Base-by-base conservation (phyloP, 805 yeast species). In the Metschnikowia hibisci region DNA sequence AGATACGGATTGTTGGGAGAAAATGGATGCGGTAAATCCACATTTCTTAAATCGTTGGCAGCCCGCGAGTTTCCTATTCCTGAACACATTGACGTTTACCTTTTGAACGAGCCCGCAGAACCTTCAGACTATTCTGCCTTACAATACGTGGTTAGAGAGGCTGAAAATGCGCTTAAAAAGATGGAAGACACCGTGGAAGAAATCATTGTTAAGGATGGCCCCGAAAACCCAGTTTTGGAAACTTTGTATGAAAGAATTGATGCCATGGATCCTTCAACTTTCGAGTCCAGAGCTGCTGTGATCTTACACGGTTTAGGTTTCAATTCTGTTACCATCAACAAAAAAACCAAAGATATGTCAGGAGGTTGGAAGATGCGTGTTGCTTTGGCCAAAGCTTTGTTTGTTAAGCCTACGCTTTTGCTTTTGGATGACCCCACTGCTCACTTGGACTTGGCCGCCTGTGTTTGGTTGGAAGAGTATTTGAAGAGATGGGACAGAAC, bases 281-380 rank as follows among this genome's bases (percentile, higher is more conserved):
- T 93, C 61, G 99, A 93, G 76, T 74, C 93, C 34, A 82, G 99
- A 70, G 99, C 99, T 44, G 96, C 99, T 42, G 74, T 89, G 54
- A 93, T 93, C 60, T 77, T 93, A 62, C 87, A 87, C 54, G 99
- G 99, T 90, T 80, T 93, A 67, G 99, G 99, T 60, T 93, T 93
- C 82, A 87, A 86, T 70, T 61, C 84, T 44, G 69, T 71, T 54
- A 91, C 98, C 44, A 91, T 93, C 61, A 76, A 78, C 64, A 93
- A 93, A 79, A 84, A 83, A 72, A 93, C 99, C 60, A 90, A 88
- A 71, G 98, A 93, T 64, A 93, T 93, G 99, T 88, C 97, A 63
- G 99, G 99, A 80, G 99, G 99, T 66, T 93, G 99, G 99, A 89
- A 89, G 77, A 93, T 93, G 99, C 88, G 99, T 74, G 99, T 93